phyloP scores from a whole-genome alignment of 495 filamentous ascomycete species.

The Mycothermus thermophilus region DNA sequence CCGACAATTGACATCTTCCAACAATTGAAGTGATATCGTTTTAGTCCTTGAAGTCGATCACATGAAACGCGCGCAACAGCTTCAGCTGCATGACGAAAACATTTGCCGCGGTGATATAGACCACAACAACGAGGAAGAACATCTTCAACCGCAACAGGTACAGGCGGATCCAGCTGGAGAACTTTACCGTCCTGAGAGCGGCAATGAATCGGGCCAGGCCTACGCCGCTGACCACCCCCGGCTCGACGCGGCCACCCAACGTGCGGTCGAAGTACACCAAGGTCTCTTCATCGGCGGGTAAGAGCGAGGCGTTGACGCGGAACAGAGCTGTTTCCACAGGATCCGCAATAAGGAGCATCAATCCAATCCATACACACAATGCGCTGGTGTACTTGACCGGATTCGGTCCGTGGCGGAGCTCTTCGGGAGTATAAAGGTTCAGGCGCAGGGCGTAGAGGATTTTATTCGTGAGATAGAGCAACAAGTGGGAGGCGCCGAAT shows the following conservation, averaged over 20 bases:
- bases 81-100: slow-evolving; percentile 22
- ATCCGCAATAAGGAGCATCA: slow-evolving; percentile 24
- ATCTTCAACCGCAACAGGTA: slow-evolving; percentile 57
- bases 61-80: too few relatives aligned
- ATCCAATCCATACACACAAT: too few relatives aligned
- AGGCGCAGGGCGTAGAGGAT: too few relatives aligned
- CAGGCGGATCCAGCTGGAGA: slow-evolving; percentile 49
- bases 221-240: slow-evolving; percentile 52
- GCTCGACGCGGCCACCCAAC: slow-evolving; percentile 34
- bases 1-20: too few relatives aligned
- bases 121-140: slow-evolving; percentile 24
- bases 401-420: too few relatives aligned
- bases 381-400: too few relatives aligned
- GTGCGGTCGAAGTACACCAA: slow-evolving; percentile 39
- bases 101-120: slow-evolving; percentile 32
- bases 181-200: slow-evolving; percentile 57
- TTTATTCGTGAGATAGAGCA: too few relatives aligned
- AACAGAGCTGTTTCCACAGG: slow-evolving; percentile 29
- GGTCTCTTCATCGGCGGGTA: slow-evolving; percentile 34
- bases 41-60: too few relatives aligned
- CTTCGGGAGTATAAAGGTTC: too few relatives aligned
- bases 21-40: too few relatives aligned
- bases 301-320: slow-evolving; percentile 37
- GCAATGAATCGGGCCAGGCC: slow-evolving; percentile 54
- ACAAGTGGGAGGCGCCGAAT: too few relatives aligned